Conservation (phyloP, 1,284 basidiomycete genomes). For the Marasmius sp. region DNA sequence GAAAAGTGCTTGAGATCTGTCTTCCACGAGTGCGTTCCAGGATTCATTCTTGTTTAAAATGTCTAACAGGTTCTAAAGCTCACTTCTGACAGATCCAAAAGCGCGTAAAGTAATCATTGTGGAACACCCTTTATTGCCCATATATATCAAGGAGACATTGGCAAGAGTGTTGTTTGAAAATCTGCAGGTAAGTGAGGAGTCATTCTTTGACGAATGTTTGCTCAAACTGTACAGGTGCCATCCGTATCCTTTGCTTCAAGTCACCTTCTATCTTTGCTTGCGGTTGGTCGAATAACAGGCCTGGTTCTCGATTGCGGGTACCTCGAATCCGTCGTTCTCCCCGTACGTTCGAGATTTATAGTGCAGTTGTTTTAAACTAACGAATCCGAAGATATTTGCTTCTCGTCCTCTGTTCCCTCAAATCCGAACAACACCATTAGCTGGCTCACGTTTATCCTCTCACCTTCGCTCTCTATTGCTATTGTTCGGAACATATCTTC, state of each 20-base stretch:
- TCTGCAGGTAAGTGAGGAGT: constrained; percentile 61
- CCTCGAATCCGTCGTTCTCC: constrained; percentile 84
- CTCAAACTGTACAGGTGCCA: constrained; percentile 61
- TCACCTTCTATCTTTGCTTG: constrained; percentile 81
- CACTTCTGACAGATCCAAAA: constrained; percentile 90
- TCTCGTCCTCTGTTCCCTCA: constrained; percentile 84
- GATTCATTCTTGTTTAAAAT: constrained; percentile 6
- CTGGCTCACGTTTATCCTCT: constrained; percentile 71
- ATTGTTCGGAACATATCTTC: constrained; percentile 78
- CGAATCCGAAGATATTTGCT: constrained; percentile 71
- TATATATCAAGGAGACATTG: constrained; percentile 85
- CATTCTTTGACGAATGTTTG: not conserved
- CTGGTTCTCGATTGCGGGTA: constrained; percentile 92
- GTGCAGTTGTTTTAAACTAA: not conserved
- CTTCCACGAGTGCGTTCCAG: constrained; percentile 76
- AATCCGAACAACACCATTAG: constrained; percentile 80
- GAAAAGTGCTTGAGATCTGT: constrained; percentile 72
- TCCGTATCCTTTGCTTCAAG: constrained; percentile 91
- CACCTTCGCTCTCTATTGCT: constrained; percentile 80
- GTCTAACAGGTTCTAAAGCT: constrained; percentile 46
- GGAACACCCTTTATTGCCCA: constrained; percentile 86
- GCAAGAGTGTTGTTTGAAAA: constrained; percentile 89
- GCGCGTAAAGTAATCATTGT: constrained; percentile 90
- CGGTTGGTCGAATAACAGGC: constrained; percentile 87
- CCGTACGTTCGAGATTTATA: constrained; percentile 52